A percentile compares a stretch with the other conserved stretches of the same genome.
Conservation (phyloP, 2,329 filamentous ascomycete genomes). For the Claviceps fusiformis region DNA sequence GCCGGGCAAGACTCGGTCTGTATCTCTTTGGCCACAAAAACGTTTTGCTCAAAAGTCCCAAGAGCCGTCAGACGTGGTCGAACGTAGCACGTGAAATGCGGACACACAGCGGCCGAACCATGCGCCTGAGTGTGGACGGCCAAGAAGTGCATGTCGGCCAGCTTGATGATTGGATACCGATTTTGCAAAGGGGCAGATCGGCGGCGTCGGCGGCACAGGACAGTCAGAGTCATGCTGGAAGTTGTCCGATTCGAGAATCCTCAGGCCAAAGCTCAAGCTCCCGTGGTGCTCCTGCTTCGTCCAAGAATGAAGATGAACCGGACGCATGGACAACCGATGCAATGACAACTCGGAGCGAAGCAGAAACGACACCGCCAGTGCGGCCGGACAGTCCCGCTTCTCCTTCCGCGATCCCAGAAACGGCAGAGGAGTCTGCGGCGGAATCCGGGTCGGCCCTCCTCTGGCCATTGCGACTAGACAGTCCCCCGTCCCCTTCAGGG, state of each 20-base stretch:
- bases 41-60: conserved; percentile 31
- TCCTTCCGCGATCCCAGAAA: neutral
- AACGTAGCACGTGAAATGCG: conserved; percentile 27
- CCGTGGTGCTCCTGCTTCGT: neutral
- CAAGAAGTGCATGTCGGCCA: conserved; percentile 36
- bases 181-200: conserved; percentile 8
- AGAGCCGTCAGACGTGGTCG: conserved; percentile 28
- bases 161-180: conserved; percentile 35
- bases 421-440: neutral
- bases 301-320: neutral
- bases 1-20: conserved; percentile 62
- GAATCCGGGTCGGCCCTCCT: neutral
- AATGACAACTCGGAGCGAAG: neutral
- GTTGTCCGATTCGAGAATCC: neutral
- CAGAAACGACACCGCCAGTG: too few relatives aligned
- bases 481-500: neutral
- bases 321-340: neutral
- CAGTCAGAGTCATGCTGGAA: neutral
- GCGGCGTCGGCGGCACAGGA: neutral
- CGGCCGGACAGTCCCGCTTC: neutral
- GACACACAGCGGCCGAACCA: conserved; percentile 16
- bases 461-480: neutral
- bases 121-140: conserved; percentile 32
- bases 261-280: neutral
- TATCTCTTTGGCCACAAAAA: conserved; percentile 72